Percentiles rank a stretch among this genome's conserved stretches.
phyloP scores from a whole-genome alignment of 495 filamentous ascomycete genomes.

The Penicillium daleae region DNA sequence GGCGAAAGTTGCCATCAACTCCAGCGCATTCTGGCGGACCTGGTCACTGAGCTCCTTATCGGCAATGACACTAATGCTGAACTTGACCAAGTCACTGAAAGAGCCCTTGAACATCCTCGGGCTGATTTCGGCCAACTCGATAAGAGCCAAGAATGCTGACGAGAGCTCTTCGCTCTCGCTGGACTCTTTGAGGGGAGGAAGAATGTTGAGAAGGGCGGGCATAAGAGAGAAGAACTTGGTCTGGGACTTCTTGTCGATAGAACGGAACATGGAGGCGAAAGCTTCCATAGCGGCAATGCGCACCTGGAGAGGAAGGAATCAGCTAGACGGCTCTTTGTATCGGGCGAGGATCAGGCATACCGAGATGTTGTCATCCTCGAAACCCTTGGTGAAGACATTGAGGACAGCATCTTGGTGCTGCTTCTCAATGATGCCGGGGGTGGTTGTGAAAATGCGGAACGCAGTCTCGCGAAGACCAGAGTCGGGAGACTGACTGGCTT shows the following conservation, averaged over 20 bases:
- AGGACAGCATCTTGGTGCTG: slow-evolving; percentile 88
- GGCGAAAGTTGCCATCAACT: slow-evolving; percentile 98
- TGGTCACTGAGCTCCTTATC: slow-evolving; percentile 92
- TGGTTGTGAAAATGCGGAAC: slow-evolving; percentile 92
- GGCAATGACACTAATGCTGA: slow-evolving; percentile 88
- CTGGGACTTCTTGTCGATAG: slow-evolving; percentile 82
- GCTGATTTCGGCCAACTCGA: slow-evolving; percentile 88
- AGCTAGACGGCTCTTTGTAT: neutral
- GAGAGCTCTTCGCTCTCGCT: slow-evolving; percentile 87
- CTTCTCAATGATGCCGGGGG: slow-evolving; percentile 94
- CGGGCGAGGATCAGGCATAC: slow-evolving; percentile 51
- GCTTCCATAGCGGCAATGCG: slow-evolving; percentile 94
- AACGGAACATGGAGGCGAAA: slow-evolving; percentile 93
- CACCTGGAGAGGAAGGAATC: slow-evolving; percentile 52
- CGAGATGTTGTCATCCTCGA: slow-evolving; percentile 81
- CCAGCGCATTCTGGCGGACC: slow-evolving; percentile 90
- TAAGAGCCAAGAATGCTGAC: slow-evolving; percentile 84
- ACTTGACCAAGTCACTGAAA: slow-evolving; percentile 89
- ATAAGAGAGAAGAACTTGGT: slow-evolving; percentile 83
- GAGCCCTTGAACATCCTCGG: slow-evolving; percentile 95
- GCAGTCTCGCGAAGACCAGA: slow-evolving; percentile 83
- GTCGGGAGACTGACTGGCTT: slow-evolving; percentile 82
- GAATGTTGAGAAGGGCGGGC: slow-evolving; percentile 86
- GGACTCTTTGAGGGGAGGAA: slow-evolving; percentile 89
- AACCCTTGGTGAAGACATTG: slow-evolving; percentile 83